Evolutionary conservation across 805 yeast species (phyloP).

Genomic region (Candida rishiriensis): DNA sequence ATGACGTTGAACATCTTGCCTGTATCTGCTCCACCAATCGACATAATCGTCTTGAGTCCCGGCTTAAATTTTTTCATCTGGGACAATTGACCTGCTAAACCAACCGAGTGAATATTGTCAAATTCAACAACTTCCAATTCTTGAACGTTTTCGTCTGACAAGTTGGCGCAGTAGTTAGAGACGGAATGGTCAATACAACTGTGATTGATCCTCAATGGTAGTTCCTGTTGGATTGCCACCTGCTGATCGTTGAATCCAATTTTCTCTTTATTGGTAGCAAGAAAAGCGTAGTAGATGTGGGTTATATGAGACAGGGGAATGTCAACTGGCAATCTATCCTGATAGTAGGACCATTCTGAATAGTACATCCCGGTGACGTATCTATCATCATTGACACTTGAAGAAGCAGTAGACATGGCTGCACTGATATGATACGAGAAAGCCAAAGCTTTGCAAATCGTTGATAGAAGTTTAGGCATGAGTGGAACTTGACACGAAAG

Average conservation of each 20-base stretch:
- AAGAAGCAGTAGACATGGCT: no score
- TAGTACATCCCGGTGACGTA: slow-evolving; percentile 35
- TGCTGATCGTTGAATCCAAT: slow-evolving; percentile 61
- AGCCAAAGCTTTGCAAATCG: no score
- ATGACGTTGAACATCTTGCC: slow-evolving; percentile 36
- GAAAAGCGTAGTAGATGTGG: slow-evolving; percentile 76
- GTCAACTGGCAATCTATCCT: slow-evolving; percentile 55
- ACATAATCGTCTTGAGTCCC: slow-evolving; percentile 54
- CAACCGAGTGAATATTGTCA: slow-evolving; percentile 11
- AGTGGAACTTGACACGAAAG: no score
- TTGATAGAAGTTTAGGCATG: no score
- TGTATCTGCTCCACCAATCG: slow-evolving; percentile 79
- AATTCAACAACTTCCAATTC: not conserved
- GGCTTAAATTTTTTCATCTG: slow-evolving; percentile 23
- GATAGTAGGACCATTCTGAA: slow-evolving; percentile 66
- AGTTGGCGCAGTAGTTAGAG: no score
- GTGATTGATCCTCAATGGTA: slow-evolving; percentile 10
- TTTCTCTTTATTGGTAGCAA: slow-evolving; percentile 43
- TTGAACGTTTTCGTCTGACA: slow-evolving; percentile 1
- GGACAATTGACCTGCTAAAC: slow-evolving; percentile 27
- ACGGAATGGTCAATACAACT: no score
- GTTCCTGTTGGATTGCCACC: slow-evolving; percentile 49
- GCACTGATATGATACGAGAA: no score
- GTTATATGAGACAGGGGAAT: slow-evolving; percentile 56
- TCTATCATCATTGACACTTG: no score